Evolutionary conservation across 768 basidiomycete species (phyloP).

Genomic region (Plicaturopsis crispa): DNA sequence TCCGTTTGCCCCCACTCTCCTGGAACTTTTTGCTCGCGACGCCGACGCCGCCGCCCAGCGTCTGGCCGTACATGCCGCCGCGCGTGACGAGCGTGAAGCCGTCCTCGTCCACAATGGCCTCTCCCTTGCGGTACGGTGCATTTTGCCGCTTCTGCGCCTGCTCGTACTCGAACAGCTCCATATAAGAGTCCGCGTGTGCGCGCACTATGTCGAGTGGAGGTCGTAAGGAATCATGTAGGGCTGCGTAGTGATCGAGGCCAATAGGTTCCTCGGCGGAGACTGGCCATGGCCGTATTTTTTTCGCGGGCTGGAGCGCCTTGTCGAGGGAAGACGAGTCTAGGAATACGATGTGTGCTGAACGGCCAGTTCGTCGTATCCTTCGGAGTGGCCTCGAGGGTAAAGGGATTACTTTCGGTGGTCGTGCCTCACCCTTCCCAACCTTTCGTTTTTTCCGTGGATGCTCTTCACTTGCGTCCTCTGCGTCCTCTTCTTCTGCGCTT

Average conservation of each 20-base stretch:
- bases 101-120: slow-evolving; percentile 88
- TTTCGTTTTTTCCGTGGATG: slow-evolving; percentile 22
- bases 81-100: slow-evolving; percentile 94
- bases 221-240: slow-evolving; percentile 57
- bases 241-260: slow-evolving; percentile 67
- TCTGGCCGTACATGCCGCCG: slow-evolving; percentile 84
- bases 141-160: slow-evolving; percentile 51
- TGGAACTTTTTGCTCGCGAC: slow-evolving; percentile 59
- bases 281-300: slow-evolving; percentile 61
- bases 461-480: slow-evolving; percentile 18
- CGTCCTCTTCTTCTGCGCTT: slow-evolving; percentile 19
- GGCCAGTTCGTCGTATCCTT: slow-evolving; percentile 52
- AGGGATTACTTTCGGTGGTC: slow-evolving; percentile 45
- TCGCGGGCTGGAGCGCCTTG: slow-evolving; percentile 48
- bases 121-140: slow-evolving; percentile 70
- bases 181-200: slow-evolving; percentile 72
- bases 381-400: slow-evolving; percentile 51
- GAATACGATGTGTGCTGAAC: slow-evolving; percentile 62
- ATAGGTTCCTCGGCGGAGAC: slow-evolving; percentile 45
- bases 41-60: slow-evolving; percentile 72
- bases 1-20: slow-evolving; percentile 40
- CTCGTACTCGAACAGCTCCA: slow-evolving; percentile 72
- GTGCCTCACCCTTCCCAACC: slow-evolving; percentile 31
- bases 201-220: slow-evolving; percentile 70
- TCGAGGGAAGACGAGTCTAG: slow-evolving; percentile 68